Evolutionary conservation across 2,329 filamentous ascomycete genomes (phyloP).

Genomic region (Metarhizium robertsii): DNA sequence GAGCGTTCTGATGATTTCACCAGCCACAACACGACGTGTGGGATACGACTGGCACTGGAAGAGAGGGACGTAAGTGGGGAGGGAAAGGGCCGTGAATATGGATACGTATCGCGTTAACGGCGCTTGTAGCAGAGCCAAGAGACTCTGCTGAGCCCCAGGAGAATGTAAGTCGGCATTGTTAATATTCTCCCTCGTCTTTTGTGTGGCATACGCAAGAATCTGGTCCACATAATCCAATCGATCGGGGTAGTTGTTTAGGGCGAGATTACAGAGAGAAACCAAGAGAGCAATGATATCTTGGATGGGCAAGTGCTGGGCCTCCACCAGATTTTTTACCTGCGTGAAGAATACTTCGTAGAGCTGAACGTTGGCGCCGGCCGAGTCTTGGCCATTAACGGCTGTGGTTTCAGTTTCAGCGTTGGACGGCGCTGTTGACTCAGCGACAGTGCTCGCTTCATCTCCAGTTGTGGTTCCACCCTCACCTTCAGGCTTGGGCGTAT

Average conservation of each 20-base stretch:
- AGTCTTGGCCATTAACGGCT: constrained; percentile 35
- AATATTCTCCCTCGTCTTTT: constrained; percentile 78
- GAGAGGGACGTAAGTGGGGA: constrained; percentile 86
- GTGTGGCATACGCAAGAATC: constrained; percentile 77
- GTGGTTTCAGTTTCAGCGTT: constrained; percentile 38
- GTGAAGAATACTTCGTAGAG: constrained; percentile 97
- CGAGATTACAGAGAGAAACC: constrained; percentile 88
- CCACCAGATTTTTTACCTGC: constrained; percentile 88
- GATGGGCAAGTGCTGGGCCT: constrained; percentile 81
- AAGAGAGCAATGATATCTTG: constrained; percentile 90
- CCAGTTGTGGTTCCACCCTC: constrained; percentile 14
- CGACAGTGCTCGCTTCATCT: constrained; percentile 20
- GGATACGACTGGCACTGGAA: constrained; percentile 88
- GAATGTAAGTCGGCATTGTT: constrained; percentile 96
- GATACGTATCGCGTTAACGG: constrained; percentile 86
- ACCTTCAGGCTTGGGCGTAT: constrained; percentile 15
- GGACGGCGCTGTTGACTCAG: constrained; percentile 26
- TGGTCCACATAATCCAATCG: constrained; percentile 92
- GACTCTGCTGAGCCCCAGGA: constrained; percentile 73
- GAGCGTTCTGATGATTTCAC: constrained; percentile 76
- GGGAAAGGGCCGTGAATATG: constrained; percentile 88
- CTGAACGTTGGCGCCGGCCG: constrained; percentile 58
- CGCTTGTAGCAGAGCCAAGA: constrained; percentile 82
- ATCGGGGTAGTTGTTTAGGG: constrained; percentile 91
- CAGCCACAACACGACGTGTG: constrained; percentile 81